Evolutionary conservation across 108 stramenopile species (phyloP), one percentile per base, ranked within the genome.

Genomic region (Licmophora abbreviata): DNA sequence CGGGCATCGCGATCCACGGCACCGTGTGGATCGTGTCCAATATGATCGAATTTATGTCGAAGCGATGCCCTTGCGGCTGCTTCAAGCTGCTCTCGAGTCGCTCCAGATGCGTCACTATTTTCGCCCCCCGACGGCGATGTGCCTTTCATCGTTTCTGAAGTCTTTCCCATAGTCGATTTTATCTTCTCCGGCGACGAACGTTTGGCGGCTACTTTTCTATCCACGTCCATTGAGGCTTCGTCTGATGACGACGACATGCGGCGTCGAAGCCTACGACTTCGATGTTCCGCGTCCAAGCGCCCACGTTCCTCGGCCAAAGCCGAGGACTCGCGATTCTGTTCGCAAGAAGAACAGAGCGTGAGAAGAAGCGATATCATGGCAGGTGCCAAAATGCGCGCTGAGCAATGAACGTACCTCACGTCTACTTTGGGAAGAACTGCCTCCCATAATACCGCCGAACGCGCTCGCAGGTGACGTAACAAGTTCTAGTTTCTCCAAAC

Each of bases 361-460:
- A n/a, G n/a, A n/a, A n/a, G n/a, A n/a, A n/a, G n/a, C n/a, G n/a
- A n/a, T n/a, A n/a, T n/a, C n/a, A n/a, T n/a, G n/a, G n/a, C n/a
- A n/a, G n/a, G n/a, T n/a, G n/a, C n/a, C n/a, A n/a, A n/a, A n/a
- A n/a, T n/a, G n/a, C n/a, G n/a, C n/a, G n/a, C n/a, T n/a, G n/a
- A n/a, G n/a, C n/a, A n/a, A n/a, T n/a, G n/a, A n/a, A 24, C 53
- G 35, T 21, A 54, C 53, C 51, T 71, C 76, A 22, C 46, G 40
- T 17, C 62, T 46, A 41, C 62, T 63, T 42, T 71, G 69, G 10
- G 63, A 59, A 11, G 69, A 64, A 38, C 53, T 51, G 14, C 76
- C 76, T 30, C 76, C 76, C 4, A 53, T 59, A 41, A 56, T 67
- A 0, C 76, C 76, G 17, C 76, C 76, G 59, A 78, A 78, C 29